Conservation (phyloP, 495 filamentous ascomycete genomes). For the Talaromyces thailandensis region DNA sequence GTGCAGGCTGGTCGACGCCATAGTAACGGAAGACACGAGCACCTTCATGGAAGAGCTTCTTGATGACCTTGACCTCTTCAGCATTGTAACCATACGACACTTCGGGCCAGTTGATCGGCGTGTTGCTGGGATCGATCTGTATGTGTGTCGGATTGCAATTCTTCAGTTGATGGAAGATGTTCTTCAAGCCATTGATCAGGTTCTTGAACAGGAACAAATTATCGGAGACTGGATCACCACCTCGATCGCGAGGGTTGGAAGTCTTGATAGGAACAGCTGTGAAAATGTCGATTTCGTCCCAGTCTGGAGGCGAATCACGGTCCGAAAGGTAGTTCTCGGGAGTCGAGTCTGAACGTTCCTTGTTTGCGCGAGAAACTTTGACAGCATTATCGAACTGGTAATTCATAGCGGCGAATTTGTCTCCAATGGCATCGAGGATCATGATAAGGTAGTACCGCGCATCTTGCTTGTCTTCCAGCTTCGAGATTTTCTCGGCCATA, state of each 20-base stretch:
- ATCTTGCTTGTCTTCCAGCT: slow-evolving; percentile 81
- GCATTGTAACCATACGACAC: slow-evolving; percentile 95
- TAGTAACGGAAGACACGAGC: slow-evolving; percentile 96
- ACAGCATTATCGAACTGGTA: slow-evolving; percentile 88
- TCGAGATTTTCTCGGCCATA: slow-evolving; percentile 94
- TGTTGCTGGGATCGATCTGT: slow-evolving; percentile 62
- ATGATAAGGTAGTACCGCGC: slow-evolving; percentile 93
- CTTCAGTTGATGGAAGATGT: slow-evolving; percentile 90
- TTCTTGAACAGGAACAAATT: slow-evolving; percentile 99
- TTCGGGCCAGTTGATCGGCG: slow-evolving; percentile 87
- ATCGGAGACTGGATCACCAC: slow-evolving; percentile 86
- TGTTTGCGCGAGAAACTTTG: slow-evolving; percentile 74
- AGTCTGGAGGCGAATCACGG: slow-evolving; percentile 70
- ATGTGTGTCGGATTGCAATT: slow-evolving; percentile 68
- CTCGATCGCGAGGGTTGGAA: slow-evolving; percentile 83
- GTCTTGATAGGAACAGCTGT: slow-evolving; percentile 93
- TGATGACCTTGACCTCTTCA: slow-evolving; percentile 92
- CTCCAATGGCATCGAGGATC: slow-evolving; percentile 94
- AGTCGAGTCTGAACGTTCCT: slow-evolving; percentile 51
- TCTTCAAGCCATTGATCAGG: slow-evolving; percentile 93
- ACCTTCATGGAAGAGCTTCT: slow-evolving; percentile 94
- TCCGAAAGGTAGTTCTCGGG: slow-evolving; percentile 79
- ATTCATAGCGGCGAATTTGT: slow-evolving; percentile 98
- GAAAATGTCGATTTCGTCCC: slow-evolving; percentile 98
- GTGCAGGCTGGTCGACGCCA: slow-evolving; percentile 68